Base-by-base conservation (phyloP, 2,329 filamentous ascomycete species). In the Nemania bipapillata region DNA sequence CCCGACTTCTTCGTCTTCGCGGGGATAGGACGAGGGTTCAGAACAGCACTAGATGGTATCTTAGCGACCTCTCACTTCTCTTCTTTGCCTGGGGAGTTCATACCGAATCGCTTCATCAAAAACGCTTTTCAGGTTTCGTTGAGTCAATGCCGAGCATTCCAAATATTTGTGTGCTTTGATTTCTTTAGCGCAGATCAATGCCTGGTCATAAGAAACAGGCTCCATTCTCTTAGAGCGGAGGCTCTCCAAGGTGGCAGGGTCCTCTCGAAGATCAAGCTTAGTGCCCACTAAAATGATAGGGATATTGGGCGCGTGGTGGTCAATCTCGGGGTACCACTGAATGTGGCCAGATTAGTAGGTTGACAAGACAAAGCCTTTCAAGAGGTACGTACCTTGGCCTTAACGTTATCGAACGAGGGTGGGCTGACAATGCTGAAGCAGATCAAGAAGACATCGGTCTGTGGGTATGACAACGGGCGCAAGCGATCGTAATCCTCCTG, bases 41-140 rank as follows among this genome's bases (percentile, higher is more conserved):
- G 83, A 56, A 93, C 91, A 70, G 91, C 90, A 76, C 91, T 93
- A 75, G 15, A 20, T 15, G 3, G 12, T 22, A 68, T 54, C 69
- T 70, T 64, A 77, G 72, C 71, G 74, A 63, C 47, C n/a, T 26
- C 37, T 11, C 15, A 35, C 11, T 4, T 42, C 37, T 65, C 79
- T 77, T 65, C 67, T 77, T 73, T 64, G 73, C 71, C 72, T 73
- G 77, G 64, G 76, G 74, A 65, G 7, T 45, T 83, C 91, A 76
- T 84, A 98, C 96, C 96, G 91, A 79, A 99, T 99, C 37, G 96
- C 96, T 83, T 97, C 95, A 79, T 99, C 96, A 79, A 99, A 99
- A 56, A 99, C 96, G 77, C 93, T 97, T 90, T 99, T 99, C 76
- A 99, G 83, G 81, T 97, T 97, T 78, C 95, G 87, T 85, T 98